Percentiles rank a stretch among this genome's conserved stretches.
Conservation (phyloP, 2,329 filamentous ascomycete genomes). For the Cytospora mali region DNA sequence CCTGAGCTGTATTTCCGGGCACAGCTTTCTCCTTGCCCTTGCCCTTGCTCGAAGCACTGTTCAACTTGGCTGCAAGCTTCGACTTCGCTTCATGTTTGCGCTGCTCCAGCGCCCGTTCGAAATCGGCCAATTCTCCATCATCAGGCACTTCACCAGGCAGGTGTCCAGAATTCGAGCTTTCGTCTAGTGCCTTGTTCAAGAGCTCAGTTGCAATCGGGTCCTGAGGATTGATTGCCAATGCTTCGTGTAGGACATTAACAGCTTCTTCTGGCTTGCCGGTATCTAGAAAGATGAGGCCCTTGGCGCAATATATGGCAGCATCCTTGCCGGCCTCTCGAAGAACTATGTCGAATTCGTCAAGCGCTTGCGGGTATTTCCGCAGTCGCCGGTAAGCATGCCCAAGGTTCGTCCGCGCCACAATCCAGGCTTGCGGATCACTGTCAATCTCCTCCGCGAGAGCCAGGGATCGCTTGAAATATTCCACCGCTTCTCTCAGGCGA, state of each 20-base stretch:
- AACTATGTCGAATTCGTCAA: constrained; percentile 85
- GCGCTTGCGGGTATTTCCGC: constrained; percentile 68
- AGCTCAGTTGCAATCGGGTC: constrained; percentile 81
- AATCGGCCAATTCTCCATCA: constrained; percentile 41
- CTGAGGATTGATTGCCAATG: constrained; percentile 75
- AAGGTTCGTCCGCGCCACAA: constrained; percentile 84
- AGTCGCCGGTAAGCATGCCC: constrained; percentile 83
- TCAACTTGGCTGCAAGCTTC: constrained; percentile 37
- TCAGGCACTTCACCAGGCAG: constrained; percentile 26
- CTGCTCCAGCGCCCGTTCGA: constrained; percentile 56
- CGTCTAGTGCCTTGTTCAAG: constrained; percentile 69
- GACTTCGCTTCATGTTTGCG: constrained; percentile 49
- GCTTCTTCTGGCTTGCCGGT: constrained; percentile 75
- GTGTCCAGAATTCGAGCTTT: constrained; percentile 49
- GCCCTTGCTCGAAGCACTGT: constrained; percentile 33
- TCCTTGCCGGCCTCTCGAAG: constrained; percentile 81
- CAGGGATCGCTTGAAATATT: constrained; percentile 78
- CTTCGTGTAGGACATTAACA: constrained; percentile 80
- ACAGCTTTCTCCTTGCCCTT: constrained; percentile 49
- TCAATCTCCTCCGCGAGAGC: constrained; percentile 78
- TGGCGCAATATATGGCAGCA: constrained; percentile 75
- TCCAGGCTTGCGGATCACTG: constrained; percentile 79
- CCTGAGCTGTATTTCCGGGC: constrained; percentile 38
- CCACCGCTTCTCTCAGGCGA: constrained; percentile 72
- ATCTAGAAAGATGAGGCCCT: constrained; percentile 83